Conservation (phyloP, 768 basidiomycete genomes). For the Mycena kentingensis region DNA sequence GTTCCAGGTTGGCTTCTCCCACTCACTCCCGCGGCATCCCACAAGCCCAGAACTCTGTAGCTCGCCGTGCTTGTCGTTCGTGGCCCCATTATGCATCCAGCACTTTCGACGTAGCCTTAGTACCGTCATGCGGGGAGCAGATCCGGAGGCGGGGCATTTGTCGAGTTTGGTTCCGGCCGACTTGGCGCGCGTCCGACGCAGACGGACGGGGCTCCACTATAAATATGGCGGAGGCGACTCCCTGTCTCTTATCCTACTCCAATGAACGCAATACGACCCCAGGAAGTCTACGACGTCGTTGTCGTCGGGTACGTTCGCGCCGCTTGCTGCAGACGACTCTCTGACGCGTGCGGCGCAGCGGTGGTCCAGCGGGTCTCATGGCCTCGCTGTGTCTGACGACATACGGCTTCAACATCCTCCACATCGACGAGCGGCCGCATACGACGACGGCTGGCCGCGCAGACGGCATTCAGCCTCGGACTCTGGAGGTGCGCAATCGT, state of each 20-base stretch:
- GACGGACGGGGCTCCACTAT: conserved; percentile 5
- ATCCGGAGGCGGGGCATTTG: no score
- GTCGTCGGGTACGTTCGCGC: conserved; percentile 18
- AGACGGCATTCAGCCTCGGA: conserved; percentile 58
- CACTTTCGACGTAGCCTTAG: no score
- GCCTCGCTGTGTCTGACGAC: conserved; percentile 24
- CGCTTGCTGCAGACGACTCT: neutral
- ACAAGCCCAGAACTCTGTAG: no score
- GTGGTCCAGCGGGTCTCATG: conserved; percentile 22
- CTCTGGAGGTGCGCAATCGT: conserved; percentile 39
- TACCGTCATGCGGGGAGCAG: no score
- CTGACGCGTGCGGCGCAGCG: no score
- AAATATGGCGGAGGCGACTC: neutral
- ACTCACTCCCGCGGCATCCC: neutral
- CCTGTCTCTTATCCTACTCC: neutral
- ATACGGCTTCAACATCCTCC: conserved; percentile 21
- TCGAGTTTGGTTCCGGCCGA: neutral
- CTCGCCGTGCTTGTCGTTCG: no score
- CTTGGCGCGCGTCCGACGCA: conserved; percentile 9
- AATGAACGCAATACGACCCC: conserved; percentile 13
- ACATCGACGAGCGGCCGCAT: conserved; percentile 22
- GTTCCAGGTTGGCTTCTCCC: neutral
- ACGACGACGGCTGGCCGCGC: conserved; percentile 47
- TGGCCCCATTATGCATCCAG: no score
- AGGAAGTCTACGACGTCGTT: conserved; percentile 21